Percentiles rank a stretch among this genome's conserved stretches.
phyloP scores from a whole-genome alignment of 2,329 filamentous ascomycete species.

The Neonectria hederae region DNA sequence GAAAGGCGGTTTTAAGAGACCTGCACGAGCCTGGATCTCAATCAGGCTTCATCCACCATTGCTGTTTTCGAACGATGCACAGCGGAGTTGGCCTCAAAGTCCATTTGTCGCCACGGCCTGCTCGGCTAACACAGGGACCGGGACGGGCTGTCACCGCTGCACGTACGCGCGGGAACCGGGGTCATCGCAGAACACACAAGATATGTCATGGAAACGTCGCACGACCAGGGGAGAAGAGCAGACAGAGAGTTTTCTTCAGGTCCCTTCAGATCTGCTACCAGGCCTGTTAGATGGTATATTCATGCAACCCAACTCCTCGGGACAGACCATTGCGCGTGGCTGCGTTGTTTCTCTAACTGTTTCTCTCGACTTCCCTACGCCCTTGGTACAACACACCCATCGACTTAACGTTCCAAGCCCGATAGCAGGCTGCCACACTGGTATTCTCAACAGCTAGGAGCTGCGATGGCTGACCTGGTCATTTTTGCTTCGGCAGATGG shows the following conservation, averaged over 20 bases:
- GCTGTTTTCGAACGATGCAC: not conserved
- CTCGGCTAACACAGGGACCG: slow-evolving; percentile 2
- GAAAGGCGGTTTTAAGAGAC: not conserved
- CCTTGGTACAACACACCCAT: not conserved
- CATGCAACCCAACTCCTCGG: slow-evolving; percentile 30
- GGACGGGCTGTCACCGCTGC: slow-evolving; percentile 1
- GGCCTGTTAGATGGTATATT: slow-evolving; percentile 16
- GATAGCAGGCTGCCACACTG: not conserved
- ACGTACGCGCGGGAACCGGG: slow-evolving; percentile 3
- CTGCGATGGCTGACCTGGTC: not conserved
- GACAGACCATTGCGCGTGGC: slow-evolving; percentile 20
- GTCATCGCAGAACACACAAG: slow-evolving; percentile 16
- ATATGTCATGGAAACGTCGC: slow-evolving; percentile 29
- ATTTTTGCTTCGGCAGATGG: slow-evolving; percentile 5
- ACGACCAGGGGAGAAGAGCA: slow-evolving; percentile 25
- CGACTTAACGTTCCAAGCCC: not conserved
- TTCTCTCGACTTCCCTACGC: not conserved
- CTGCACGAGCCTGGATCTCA: not conserved
- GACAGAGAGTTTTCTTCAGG: not conserved
- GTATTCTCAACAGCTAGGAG: not conserved
- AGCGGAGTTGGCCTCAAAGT: not conserved
- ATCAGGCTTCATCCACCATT: not conserved
- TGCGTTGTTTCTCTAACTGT: slow-evolving; percentile 11
- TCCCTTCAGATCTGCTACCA: not conserved
- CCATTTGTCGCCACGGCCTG: not conserved